Conservation (phyloP, 2,329 filamentous ascomycete species). For the Mycogone perniciosa region DNA sequence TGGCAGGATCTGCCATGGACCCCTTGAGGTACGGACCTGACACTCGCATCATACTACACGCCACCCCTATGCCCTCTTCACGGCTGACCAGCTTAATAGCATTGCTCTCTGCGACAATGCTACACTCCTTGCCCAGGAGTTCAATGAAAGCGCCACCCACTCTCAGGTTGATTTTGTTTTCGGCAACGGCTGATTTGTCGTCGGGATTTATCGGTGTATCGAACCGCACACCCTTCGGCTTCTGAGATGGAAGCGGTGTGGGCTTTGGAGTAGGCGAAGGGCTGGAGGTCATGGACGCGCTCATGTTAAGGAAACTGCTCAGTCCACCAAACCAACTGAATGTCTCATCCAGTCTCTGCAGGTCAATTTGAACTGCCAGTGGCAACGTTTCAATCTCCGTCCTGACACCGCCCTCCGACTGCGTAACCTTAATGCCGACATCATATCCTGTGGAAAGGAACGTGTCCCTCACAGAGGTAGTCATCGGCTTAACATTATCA, state of each 20-base stretch:
- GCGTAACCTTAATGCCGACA: constrained; percentile 46
- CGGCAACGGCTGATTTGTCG: constrained; percentile 39
- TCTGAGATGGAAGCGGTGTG: constrained; percentile 33
- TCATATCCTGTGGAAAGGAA: constrained; percentile 53
- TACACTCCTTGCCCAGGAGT: constrained; percentile 72
- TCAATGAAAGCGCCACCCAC: constrained; percentile 71
- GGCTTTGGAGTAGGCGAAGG: constrained; percentile 44
- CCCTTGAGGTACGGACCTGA: constrained; percentile 60
- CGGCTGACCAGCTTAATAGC: constrained; percentile 76
- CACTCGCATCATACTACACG: constrained; percentile 69
- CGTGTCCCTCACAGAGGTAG: constrained; percentile 52
- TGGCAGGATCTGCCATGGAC: constrained; percentile 49
- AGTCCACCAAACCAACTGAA: constrained; percentile 86
- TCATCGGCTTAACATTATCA: constrained; percentile 50
- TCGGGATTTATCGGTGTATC: constrained; percentile 46
- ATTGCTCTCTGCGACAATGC: constrained; percentile 66
- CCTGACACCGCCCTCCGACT: constrained; percentile 37
- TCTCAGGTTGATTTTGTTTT: constrained; percentile 67
- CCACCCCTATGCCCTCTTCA: constrained; percentile 63
- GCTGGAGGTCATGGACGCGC: constrained; percentile 73
- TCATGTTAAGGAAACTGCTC: constrained; percentile 83
- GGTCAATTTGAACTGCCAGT: constrained; percentile 66
- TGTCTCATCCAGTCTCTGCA: constrained; percentile 77
- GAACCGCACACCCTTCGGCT: constrained; percentile 52
- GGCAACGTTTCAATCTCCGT: constrained; percentile 71